Evolutionary conservation across 164 flowering plant species (phyloP), one percentile per base, ranked within the genome.

Genomic region (Santalum album): DNA sequence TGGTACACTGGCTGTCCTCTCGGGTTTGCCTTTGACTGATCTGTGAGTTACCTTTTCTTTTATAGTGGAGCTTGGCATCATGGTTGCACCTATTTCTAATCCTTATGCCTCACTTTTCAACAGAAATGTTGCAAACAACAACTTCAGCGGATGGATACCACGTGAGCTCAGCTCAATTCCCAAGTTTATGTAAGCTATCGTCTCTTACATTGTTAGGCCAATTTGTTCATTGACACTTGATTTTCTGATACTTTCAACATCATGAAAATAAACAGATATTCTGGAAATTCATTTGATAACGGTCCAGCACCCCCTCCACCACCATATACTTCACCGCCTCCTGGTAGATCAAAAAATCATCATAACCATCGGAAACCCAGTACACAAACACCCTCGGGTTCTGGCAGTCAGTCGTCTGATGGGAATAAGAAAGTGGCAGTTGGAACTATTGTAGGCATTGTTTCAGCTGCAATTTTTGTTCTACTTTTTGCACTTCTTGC

Each of bases 281-380:
- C 59, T 66, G 98, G 96, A 46, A 92, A 88, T 64, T 69, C 84
- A 16, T 92, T 92, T 63, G 72, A 68, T 54, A 83, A 81, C 69
- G 84, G 90, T 60, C 91, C 87, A 58, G 92, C 96, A 65, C 92
- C 95, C 50, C 92, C 95, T 47, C 90, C 89, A 4, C 95, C 87
- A 18, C 88, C 98, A 46, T 86, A 64, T 63, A 72, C 70, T 21
- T 56, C 95, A 56, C 95, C 95, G 59, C 88, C 96, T 51, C 84
- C 90, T 26, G 68, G 74, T 53, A 75, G 71, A 69, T 64, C 79
- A 49, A 74, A 47, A 49, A 68, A 53, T 25, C 76, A 70, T 27
- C 77, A 40, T 26, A 75, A 60, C 66, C 64, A 46, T 64, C 45
- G 77, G 50, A 69, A 72, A 48, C 60, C 80, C 18, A 64, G 69